phyloP scores from a whole-genome alignment of 73 alveolate genomes.

The Tetrahymena elliotti region DNA sequence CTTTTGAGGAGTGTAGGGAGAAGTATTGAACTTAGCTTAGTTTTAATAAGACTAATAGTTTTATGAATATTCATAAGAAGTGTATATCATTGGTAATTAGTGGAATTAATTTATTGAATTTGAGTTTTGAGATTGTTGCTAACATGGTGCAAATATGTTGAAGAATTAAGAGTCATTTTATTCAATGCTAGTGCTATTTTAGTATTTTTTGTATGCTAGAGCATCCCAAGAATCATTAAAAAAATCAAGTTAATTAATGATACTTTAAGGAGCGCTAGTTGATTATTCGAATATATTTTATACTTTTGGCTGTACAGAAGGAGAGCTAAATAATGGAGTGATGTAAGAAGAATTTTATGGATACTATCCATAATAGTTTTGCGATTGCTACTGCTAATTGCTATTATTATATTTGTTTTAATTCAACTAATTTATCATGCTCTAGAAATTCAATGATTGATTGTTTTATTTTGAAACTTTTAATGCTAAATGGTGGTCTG shows the following conservation, averaged over 20 bases:
- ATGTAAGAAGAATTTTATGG: not conserved
- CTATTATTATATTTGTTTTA: not conserved
- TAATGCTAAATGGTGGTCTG: not conserved
- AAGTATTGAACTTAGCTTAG: not conserved
- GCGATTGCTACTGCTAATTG: not conserved
- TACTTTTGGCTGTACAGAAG: not conserved
- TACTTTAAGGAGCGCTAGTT: not conserved
- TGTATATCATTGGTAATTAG: not conserved
- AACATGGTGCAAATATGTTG: not conserved
- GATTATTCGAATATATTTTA: not conserved
- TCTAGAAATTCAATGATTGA: not conserved
- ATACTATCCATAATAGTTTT: not conserved
- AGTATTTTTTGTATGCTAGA: not conserved
- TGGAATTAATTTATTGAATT: not conserved
- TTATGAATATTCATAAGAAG: not conserved
- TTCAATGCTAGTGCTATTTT: not conserved
- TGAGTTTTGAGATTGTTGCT: not conserved
- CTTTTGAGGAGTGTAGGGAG: constrained; percentile 1
- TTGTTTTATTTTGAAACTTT: not conserved
- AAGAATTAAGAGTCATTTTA: not conserved
- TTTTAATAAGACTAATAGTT: not conserved
- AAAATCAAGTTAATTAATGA: not conserved
- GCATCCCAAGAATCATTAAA: not conserved
- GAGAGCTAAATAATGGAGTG: not conserved
- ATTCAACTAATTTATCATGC: not conserved